Evolutionary conservation across 192 early-diverging fungal species (phyloP).

Genomic region (Dimargaris xerosporica): DNA sequence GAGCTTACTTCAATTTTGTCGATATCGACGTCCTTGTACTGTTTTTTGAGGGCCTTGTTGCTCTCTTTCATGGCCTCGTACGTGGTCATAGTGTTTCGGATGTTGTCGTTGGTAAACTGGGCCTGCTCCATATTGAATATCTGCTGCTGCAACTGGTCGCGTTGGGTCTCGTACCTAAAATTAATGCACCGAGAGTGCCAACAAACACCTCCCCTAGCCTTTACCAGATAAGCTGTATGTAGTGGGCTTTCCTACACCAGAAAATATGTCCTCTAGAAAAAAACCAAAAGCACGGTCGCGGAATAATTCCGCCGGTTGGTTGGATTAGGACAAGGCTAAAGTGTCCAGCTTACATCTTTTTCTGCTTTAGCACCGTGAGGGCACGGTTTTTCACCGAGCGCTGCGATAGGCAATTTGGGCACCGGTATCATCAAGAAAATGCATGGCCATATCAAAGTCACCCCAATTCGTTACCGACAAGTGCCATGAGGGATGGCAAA

Average conservation of each 20-base stretch:
- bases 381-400: constrained; percentile 88
- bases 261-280: too few species aligned
- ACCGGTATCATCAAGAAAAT: too few species aligned
- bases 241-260: too few species aligned
- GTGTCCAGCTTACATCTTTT: constrained; percentile 50
- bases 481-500: too few species aligned
- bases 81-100: constrained; percentile 92
- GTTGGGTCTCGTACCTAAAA: constrained; percentile 70
- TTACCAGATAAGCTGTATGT: too few species aligned
- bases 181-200: too few species aligned
- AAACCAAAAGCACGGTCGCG: too few species aligned
- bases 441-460: too few species aligned
- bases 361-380: constrained; percentile 79
- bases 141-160: constrained; percentile 89
- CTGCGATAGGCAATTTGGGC: constrained; percentile 18
- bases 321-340: too few species aligned
- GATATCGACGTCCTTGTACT: constrained; percentile 88
- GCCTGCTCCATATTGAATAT: constrained; percentile 99
- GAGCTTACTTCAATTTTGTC: constrained; percentile 82
- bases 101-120: constrained; percentile 78
- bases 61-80: constrained; percentile 93
- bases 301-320: too few species aligned
- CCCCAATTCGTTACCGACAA: too few species aligned
- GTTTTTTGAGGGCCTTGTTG: constrained; percentile 88
- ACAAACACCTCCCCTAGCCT: too few species aligned